Percentiles rank a stretch among this genome's conserved stretches.
These are phyloP conservation scores for Solanum aculeatissimum DNA, from an alignment of 305 asterid genomes.

Conservation along the genomic window DNA sequence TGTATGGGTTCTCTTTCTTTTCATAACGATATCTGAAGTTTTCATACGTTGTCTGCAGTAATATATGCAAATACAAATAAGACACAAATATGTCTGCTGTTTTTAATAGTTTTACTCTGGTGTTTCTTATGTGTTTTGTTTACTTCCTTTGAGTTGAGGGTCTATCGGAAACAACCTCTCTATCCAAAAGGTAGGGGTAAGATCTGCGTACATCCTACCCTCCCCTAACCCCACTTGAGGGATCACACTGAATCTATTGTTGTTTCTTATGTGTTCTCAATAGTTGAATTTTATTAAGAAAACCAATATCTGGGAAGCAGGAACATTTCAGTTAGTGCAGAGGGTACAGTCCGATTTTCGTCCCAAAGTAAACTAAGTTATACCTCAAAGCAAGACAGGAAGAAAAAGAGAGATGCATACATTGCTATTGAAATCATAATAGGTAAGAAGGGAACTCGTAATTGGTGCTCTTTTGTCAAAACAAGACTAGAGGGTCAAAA, in stretches of 20 bases:
- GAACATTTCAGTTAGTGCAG: not conserved
- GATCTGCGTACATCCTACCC: not conserved
- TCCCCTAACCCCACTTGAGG: not conserved
- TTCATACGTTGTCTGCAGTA: conserved; percentile 78
- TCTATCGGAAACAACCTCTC: not conserved
- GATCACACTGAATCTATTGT: not conserved
- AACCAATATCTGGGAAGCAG: not conserved
- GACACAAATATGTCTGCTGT: not conserved
- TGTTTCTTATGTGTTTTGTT: not conserved
- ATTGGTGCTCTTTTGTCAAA: not conserved
- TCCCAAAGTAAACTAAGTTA: not conserved
- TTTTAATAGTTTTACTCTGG: not conserved
- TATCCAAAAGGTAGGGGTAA: too few relatives aligned
- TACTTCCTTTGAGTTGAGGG: not conserved
- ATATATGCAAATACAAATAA: not conserved
- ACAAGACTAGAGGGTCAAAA: not conserved
- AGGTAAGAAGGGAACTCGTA: not conserved
- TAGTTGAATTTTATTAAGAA: not conserved
- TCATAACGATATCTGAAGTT: conserved; percentile 83
- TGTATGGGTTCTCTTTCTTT: conserved; percentile 73
- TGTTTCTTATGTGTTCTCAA: not conserved
- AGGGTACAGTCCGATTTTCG: not conserved
- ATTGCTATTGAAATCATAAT: not conserved
- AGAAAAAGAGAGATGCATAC: not conserved
- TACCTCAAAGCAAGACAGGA: not conserved